phyloP scores from a whole-genome alignment of 768 basidiomycete genomes.

The Serpula lacrymans region DNA sequence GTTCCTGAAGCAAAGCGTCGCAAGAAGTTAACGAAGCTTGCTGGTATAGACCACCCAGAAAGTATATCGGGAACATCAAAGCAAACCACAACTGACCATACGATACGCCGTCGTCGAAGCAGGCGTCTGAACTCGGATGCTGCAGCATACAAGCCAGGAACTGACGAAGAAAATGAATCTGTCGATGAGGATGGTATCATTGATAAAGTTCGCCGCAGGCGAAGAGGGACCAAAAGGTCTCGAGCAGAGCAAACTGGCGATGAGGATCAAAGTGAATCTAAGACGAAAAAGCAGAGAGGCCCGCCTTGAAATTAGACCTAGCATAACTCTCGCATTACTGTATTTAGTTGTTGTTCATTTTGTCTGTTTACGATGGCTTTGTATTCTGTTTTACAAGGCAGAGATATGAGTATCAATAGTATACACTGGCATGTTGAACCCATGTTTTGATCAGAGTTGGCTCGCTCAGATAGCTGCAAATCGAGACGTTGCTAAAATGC shows the following conservation, averaged over 20 bases:
- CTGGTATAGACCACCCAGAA: not conserved
- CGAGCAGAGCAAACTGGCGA: slow-evolving; percentile 2
- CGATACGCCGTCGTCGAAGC: slow-evolving; percentile 12
- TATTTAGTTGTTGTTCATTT: too few relatives aligned
- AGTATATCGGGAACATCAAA: not conserved
- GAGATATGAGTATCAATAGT: too few relatives aligned
- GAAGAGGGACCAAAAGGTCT: slow-evolving; percentile 6
- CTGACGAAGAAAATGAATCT: slow-evolving; percentile 22
- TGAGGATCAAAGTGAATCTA: not conserved
- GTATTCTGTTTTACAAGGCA: too few relatives aligned
- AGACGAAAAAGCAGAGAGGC: slow-evolving; percentile 7
- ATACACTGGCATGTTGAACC: too few relatives aligned
- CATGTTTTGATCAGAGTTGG: too few relatives aligned
- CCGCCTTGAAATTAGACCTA: too few relatives aligned
- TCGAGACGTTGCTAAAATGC: too few relatives aligned
- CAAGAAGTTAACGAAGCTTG: slow-evolving; percentile 11
- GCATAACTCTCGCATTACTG: too few relatives aligned
- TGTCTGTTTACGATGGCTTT: too few relatives aligned
- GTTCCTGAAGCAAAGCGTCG: slow-evolving; percentile 7
- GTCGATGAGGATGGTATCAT: slow-evolving; percentile 18
- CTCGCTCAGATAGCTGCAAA: too few relatives aligned
- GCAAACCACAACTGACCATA: not conserved
- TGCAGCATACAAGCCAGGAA: slow-evolving; percentile 35
- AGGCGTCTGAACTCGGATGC: slow-evolving; percentile 32
- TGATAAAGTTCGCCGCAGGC: slow-evolving; percentile 9